These are phyloP conservation scores for Coniochaeta sp. DNA, from an alignment of 2,329 filamentous ascomycete genomes.

Conservation along the genomic window DNA sequence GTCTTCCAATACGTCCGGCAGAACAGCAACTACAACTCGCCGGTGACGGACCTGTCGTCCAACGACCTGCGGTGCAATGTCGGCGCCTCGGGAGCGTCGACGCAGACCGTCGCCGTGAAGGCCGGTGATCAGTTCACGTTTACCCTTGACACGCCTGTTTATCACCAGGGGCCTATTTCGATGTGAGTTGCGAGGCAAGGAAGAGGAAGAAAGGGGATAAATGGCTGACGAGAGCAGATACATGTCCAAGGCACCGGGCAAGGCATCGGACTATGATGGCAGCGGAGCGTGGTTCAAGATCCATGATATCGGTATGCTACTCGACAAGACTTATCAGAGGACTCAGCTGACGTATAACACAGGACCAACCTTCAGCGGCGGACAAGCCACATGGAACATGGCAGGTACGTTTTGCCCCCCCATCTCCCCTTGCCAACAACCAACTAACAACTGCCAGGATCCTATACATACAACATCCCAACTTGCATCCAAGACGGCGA, in stretches of 20 bases:
- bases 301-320: constrained; percentile 22
- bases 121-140: constrained; percentile 33
- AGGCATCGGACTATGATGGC: constrained; percentile 28
- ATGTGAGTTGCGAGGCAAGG: constrained; percentile 17
- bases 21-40: constrained; percentile 42
- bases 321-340: constrained; percentile 4
- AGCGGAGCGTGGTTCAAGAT: constrained; percentile 36
- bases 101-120: constrained; percentile 26
- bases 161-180: constrained; percentile 33
- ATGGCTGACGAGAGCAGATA: constrained; percentile 17
- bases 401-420: constrained; percentile 23
- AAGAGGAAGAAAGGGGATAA: constrained; percentile 3
- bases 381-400: constrained; percentile 26
- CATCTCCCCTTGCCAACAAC: too few species aligned
- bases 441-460: constrained; percentile 12
- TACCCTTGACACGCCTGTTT: constrained; percentile 31
- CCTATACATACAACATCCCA: constrained; percentile 37
- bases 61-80: constrained; percentile 33
- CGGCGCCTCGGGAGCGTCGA: constrained; percentile 23
- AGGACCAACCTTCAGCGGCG: constrained; percentile 18
- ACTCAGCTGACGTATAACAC: background rate
- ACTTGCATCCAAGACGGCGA: constrained; percentile 45
- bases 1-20: constrained; percentile 33
- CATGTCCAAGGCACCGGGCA: constrained; percentile 31
- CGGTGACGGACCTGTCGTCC: constrained; percentile 31